Percentiles rank a stretch among this genome's conserved stretches.
These are phyloP conservation scores for Stagonosporopsis rhizophila DNA, from an alignment of 2,329 filamentous ascomycete species.

Conservation along the genomic window DNA sequence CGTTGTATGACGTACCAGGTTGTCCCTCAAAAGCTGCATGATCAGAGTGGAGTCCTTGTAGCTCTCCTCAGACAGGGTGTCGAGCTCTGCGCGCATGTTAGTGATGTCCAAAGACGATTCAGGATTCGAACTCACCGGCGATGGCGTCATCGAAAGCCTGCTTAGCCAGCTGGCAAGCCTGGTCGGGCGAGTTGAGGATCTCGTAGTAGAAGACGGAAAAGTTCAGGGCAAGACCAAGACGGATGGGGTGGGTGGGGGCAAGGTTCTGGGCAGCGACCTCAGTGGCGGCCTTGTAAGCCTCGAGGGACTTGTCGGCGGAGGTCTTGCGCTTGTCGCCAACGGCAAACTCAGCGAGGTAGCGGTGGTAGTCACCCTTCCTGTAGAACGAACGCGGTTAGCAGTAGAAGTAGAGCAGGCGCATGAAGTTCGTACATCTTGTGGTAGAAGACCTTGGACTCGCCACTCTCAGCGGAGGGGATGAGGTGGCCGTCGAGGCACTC, in stretches of 20 bases:
- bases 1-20: constrained; percentile 68
- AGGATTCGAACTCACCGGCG: constrained; percentile 65
- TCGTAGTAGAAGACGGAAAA: constrained; percentile 99
- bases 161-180: constrained; percentile 97
- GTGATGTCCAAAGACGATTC: constrained; percentile 6
- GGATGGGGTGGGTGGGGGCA: constrained; percentile 90
- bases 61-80: constrained; percentile 96
- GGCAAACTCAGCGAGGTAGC: constrained; percentile 97
- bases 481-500: constrained; percentile 93
- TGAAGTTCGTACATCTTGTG: constrained; percentile 85
- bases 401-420: not conserved
- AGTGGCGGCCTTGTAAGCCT: constrained; percentile 95
- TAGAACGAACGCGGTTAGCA: constrained; percentile 37
- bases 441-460: constrained; percentile 99
- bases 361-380: constrained; percentile 99
- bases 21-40: constrained; percentile 98
- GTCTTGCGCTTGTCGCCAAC: constrained; percentile 93
- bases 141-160: constrained; percentile 96
- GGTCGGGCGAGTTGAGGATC: constrained; percentile 97
- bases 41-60: constrained; percentile 99
- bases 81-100: constrained; percentile 71
- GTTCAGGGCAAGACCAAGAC: constrained; percentile 89
- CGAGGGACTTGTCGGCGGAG: constrained; percentile 90
- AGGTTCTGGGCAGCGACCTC: constrained; percentile 90
- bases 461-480: constrained; percentile 91